Evolutionary conservation across 1,284 basidiomycete genomes (phyloP), one percentile per base, ranked within the genome.

Genomic region (Apiotrichum siamense): DNA sequence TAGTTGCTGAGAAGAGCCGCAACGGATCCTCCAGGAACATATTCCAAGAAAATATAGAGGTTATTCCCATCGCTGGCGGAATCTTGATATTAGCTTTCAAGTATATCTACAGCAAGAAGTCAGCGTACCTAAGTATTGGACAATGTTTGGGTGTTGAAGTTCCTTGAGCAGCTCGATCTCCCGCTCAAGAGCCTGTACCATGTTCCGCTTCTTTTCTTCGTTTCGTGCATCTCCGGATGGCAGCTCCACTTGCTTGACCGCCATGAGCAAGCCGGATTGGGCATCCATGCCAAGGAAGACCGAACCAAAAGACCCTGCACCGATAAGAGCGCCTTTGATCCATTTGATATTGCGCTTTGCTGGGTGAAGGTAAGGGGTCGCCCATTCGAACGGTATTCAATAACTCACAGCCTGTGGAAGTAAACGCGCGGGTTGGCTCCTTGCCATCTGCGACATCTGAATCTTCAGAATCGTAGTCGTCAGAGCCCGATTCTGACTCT

Each of bases 271-370:
- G 26, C 96, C 96, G 43, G 83, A 89, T 32, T 86, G 81, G 1
- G 93, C 89, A 73, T 97, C 93, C 92, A 98, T 97, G 31, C 93
- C 96, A 15, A 99, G 83, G 74, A 90, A 96, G 25, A 96, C 92
- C 61, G 88, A 88, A 33, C 92, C 92, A 67, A 96, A 97, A 0
- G 92, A 93, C 4, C 96, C 96, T 21, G 90, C 87, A 50, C 96
- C 96, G 62, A 99, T 97, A 57, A 98, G 81, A 3, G 94, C 94
- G 45, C 96, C 96, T 64, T 96, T 97, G 77, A 97, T 93, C 96
- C 96, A 99, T 74, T 97, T 96, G 70, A 87, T 88, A 13, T 83
- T 87, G 75, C 76, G 75, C 55, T 79, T 79, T 47, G 76, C 76
- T 79, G 58, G 0, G n/a, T n/a, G 17, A 18, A 4, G 2, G 32